These are phyloP conservation scores for Marasmius sp. DNA, from an alignment of 1,284 basidiomycete genomes.

Conservation along the genomic window DNA sequence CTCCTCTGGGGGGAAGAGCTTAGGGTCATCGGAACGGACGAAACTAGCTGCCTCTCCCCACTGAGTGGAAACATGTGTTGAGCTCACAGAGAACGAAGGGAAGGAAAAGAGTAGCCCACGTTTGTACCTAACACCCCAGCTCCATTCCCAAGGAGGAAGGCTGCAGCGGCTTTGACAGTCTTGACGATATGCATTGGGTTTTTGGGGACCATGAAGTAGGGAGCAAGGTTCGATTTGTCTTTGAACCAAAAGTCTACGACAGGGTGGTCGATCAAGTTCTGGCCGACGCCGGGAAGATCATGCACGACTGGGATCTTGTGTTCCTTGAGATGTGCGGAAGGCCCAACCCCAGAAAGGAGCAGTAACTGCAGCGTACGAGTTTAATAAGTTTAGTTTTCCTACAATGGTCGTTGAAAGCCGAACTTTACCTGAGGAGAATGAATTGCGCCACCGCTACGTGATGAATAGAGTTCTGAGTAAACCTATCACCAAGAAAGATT, in stretches of 20 bases:
- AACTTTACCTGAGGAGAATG: background rate
- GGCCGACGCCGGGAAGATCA: slow-evolving; percentile 60
- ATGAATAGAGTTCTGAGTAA: background rate
- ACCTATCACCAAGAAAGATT: background rate
- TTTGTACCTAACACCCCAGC: slow-evolving; percentile 53
- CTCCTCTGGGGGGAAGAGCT: slow-evolving; percentile 44
- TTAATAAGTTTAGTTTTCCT: background rate
- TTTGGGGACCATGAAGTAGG: slow-evolving; percentile 40
- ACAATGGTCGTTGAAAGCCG: slow-evolving; percentile 3
- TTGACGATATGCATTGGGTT: slow-evolving; percentile 33
- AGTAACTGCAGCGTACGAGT: slow-evolving; percentile 47
- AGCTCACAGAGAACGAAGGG: no score
- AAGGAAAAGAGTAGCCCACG: slow-evolving; percentile 32
- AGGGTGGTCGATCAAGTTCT: slow-evolving; percentile 60
- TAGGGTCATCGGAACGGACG: slow-evolving; percentile 52
- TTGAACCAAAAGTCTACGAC: slow-evolving; percentile 48
- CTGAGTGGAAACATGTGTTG: slow-evolving; percentile 28
- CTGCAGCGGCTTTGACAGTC: slow-evolving; percentile 31
- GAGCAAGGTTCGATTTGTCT: slow-evolving; percentile 44
- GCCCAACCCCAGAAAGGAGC: slow-evolving; percentile 70
- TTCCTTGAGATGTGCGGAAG: slow-evolving; percentile 48
- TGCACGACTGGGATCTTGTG: slow-evolving; percentile 51
- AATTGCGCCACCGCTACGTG: slow-evolving; percentile 56
- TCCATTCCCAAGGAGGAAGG: slow-evolving; percentile 42
- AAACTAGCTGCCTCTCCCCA: slow-evolving; percentile 61